Evolutionary conservation across 495 filamentous ascomycete species (phyloP).

Genomic region (Penicillium flavigenum): DNA sequence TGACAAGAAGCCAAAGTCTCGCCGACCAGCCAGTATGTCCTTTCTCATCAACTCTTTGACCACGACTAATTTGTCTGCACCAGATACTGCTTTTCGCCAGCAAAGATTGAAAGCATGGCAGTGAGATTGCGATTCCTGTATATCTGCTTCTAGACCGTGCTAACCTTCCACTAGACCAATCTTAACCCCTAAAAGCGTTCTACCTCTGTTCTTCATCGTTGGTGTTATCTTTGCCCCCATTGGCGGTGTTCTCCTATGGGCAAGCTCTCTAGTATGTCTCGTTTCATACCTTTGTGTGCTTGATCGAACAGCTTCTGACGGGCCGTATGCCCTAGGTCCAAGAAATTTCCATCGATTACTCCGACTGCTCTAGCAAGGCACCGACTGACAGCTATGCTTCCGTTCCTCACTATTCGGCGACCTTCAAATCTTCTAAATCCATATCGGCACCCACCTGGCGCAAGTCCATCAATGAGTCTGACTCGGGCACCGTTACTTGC

Average conservation of each 20-base stretch:
- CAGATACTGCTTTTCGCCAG: slow-evolving; percentile 90
- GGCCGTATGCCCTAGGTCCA: slow-evolving; percentile 61
- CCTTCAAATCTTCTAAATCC: slow-evolving; percentile 57
- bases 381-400: slow-evolving; percentile 39
- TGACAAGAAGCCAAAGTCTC: slow-evolving; percentile 79
- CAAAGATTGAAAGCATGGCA: slow-evolving; percentile 95
- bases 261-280: slow-evolving; percentile 63
- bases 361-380: slow-evolving; percentile 56
- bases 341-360: slow-evolving; percentile 88
- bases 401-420: slow-evolving; percentile 54
- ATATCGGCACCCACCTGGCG: slow-evolving; percentile 28
- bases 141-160: slow-evolving; percentile 2
- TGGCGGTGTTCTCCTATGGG: slow-evolving; percentile 79
- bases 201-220: slow-evolving; percentile 84
- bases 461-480: slow-evolving; percentile 11
- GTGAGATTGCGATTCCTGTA: slow-evolving; percentile 46
- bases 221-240: slow-evolving; percentile 87
- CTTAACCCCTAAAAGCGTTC: slow-evolving; percentile 86
- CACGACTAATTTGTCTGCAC: background rate
- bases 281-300: slow-evolving; percentile 4
- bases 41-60: background rate
- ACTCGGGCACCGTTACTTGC: slow-evolving; percentile 50
- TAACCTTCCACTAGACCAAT: slow-evolving; percentile 62
- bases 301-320: slow-evolving; percentile 17
- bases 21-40: slow-evolving; percentile 75